Evolutionary conservation across 2,329 filamentous ascomycete genomes (phyloP), one percentile per base, ranked within the genome.

Genomic region (Fusarium sp.): DNA sequence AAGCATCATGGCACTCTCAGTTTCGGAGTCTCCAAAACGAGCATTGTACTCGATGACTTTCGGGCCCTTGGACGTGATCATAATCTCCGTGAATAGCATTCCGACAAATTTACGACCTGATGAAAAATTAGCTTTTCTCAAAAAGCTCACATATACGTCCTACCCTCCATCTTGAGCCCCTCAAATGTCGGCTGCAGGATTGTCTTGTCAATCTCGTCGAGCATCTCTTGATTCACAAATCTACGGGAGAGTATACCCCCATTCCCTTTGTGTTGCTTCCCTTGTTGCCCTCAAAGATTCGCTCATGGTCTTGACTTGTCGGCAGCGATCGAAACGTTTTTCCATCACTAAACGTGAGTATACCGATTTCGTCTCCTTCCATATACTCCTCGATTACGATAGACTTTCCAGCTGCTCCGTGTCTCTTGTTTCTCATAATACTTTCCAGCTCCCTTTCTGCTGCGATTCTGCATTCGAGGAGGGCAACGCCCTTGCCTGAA

Each of bases 201-300:
- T 5, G 81, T 82, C 38, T 76, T 75, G 63, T 90, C 82, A 50
- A 90, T 83, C 53, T 83, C 76, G 3, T 82, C 81, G n/a, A 88
- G 77, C 3, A 86, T 74, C 17, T 82, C 79, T 46, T 55, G 37
- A 6, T 80, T 79, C 11, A 81, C 80, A 70, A 83, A 15, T 77
- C 82, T 1, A 88, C 87, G 3, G 84, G 84, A 6, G 88, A 87
- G 73, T 91, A 91, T 51, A 88, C 89, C 3, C 88, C 88, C 89
- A 91, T 91, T 14, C 89, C 88, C 47, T 88, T 88, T 9, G 88
- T 91, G 71, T 91, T 91, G 3, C 87, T 87, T 0, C 88, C 88
- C 46, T 82, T 78, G 69, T 91, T 88, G 38, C 84, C 84, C 59
- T 91, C 88, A 49, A 82, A 83, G 47, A 89, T 86, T 14, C 87